A percentile compares a stretch with the other conserved stretches of the same genome.
These are phyloP conservation scores for Termitomyces titanicus DNA, from an alignment of 768 basidiomycete genomes.

Conservation along the genomic window DNA sequence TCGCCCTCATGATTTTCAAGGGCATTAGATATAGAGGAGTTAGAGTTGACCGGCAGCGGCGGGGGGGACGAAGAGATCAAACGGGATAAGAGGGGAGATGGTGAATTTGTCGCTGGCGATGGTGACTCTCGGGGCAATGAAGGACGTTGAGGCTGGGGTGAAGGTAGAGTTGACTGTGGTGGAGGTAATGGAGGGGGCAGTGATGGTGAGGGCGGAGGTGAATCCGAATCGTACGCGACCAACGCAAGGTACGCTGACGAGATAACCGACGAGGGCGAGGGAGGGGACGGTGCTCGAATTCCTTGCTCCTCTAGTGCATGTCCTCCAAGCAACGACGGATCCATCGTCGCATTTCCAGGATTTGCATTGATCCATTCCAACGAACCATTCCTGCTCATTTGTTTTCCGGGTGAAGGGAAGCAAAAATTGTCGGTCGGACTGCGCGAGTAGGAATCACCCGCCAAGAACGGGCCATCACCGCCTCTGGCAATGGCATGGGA, in stretches of 20 bases:
- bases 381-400: not conserved
- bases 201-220: not conserved
- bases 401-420: not conserved
- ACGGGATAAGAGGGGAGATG: not conserved
- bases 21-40: not conserved
- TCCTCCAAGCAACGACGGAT: conserved; percentile 17
- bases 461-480: conserved; percentile 1
- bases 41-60: not conserved
- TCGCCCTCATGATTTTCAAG: not conserved
- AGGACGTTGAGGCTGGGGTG: not conserved
- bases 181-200: not conserved
- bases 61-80: too few species aligned
- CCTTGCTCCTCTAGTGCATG: not conserved
- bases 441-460: not conserved
- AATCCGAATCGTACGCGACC: not conserved
- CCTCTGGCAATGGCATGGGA: not conserved
- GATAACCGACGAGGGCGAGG: not conserved
- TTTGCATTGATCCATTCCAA: not conserved
- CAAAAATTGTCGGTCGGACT: not conserved
- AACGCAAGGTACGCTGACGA: not conserved
- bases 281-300: not conserved
- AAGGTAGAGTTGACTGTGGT: not conserved
- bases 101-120: not conserved
- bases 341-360: conserved; percentile 16
- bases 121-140: not conserved